Evolutionary conservation across 2,329 filamentous ascomycete species (phyloP), one percentile per base, ranked within the genome.

Genomic region (Cladophialophora yegresii): DNA sequence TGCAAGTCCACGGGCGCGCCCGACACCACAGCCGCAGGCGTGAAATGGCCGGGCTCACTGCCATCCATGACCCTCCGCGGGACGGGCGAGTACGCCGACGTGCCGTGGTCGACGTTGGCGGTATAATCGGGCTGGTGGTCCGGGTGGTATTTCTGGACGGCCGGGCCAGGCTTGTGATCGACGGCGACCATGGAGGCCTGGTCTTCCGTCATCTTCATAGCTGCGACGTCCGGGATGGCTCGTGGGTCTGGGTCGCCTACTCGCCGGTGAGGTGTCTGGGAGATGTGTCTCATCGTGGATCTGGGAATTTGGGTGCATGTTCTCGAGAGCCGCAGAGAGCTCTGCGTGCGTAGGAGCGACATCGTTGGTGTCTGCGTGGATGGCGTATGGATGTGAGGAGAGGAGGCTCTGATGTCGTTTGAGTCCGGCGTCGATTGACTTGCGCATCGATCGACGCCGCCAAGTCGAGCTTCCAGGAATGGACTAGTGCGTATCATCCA

Each of bases 1-100:
- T 99, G 93, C 20, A 99, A 86, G 76, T 99, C 96, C 62, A 93
- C 86, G 32, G 95, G 96, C 54, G 95, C 95, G 57, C 93, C 95
- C 3, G 95, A 98, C 33, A 97, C 83, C 30, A 95, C 85, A 65
- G 92, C 92, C 28, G 93, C 95, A 58, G 93, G 87, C 49, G 95
- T 84, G 64, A 87, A 81, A 3, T 89, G 85, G 45, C 83, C 85
- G 50, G 89, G 87, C 80, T 98, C 93, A 75, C 89, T 96, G 73
- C 93, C 95, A 75, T 96, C 89, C 85, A 96, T 92, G 66, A 97
- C 85, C 70, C 88, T 85, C 81, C 90, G 93, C 64, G 95, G 93
- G 23, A 97, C 87, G 22, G 93, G 95, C 1, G 93, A 96, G 79
- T 91, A 99, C 75, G 87, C 88, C 66, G 93, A 97, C 70, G 92